These are phyloP conservation scores for Penicillium alfredii DNA, from an alignment of 495 filamentous ascomycete genomes.

Conservation along the genomic window DNA sequence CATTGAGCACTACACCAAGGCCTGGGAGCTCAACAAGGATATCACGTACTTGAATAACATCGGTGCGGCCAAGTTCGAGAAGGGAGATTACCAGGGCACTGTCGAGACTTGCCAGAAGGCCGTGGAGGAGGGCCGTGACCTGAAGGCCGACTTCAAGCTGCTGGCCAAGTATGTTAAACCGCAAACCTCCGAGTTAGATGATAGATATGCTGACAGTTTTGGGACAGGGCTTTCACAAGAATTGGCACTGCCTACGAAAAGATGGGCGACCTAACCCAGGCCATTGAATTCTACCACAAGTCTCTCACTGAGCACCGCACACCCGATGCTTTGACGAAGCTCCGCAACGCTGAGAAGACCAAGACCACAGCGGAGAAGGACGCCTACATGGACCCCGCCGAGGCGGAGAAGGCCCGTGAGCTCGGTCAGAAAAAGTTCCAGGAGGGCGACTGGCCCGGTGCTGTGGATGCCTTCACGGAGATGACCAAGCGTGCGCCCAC, in stretches of 20 bases:
- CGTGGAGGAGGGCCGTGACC: slow-evolving; percentile 76
- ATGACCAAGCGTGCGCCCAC: slow-evolving; percentile 94
- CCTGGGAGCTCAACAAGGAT: slow-evolving; percentile 92
- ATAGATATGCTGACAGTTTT: not conserved
- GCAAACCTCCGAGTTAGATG: not conserved
- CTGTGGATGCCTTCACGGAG: slow-evolving; percentile 91
- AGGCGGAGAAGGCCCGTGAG: slow-evolving; percentile 93
- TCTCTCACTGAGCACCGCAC: slow-evolving; percentile 95
- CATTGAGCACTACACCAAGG: slow-evolving; percentile 91
- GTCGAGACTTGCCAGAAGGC: slow-evolving; percentile 85
- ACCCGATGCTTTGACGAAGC: slow-evolving; percentile 85
- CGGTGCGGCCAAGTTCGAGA: slow-evolving; percentile 90
- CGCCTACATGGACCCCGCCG: slow-evolving; percentile 80
- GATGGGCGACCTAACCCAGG: slow-evolving; percentile 67
- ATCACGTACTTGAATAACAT: slow-evolving; percentile 97
- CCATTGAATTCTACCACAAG: slow-evolving; percentile 87
- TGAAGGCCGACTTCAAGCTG: slow-evolving; percentile 91
- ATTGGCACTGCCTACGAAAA: slow-evolving; percentile 92
- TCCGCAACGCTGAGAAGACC: slow-evolving; percentile 86
- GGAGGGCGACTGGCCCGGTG: slow-evolving; percentile 90
- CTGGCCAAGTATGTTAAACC: slow-evolving; percentile 69
- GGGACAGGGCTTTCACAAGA: slow-evolving; percentile 66
- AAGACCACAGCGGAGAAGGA: slow-evolving; percentile 71
- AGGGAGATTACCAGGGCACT: slow-evolving; percentile 81
- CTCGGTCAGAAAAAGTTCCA: slow-evolving; percentile 95